Evolutionary conservation across 148 eudicot species (phyloP), one percentile per base, ranked within the genome.

Genomic region (Rhododendron williamsianum): DNA sequence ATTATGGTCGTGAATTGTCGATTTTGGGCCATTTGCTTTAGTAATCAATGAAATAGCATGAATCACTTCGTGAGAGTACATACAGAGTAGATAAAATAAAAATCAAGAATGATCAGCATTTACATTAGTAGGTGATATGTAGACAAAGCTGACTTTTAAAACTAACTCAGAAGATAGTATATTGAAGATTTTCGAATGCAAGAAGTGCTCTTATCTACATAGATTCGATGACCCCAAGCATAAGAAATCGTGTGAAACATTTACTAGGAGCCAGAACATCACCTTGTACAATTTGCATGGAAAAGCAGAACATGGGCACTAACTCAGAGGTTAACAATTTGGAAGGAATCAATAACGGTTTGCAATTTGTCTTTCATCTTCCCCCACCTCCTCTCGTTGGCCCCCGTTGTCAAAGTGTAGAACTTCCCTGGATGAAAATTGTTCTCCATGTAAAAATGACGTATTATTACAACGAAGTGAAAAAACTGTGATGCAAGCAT

Each of bases 341-440:
- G 90, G 93, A 97, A 97, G 82, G 99, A 97, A 89, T 97, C 98
- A 35, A 93, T 67, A 36, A 97, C 92, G 0, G 98, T 93, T 87
- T 91, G 88, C 80, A 97, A 86, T 81, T 94, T 95, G 78, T 97
- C 99, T 87, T 95, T 97, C 98, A 97, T 97, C 89, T 97, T 95
- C 72, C 83, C 95, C 99, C 99, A 97, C 88, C 99, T 90, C 92
- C 98, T 92, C 89, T 97, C 95, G 35, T 97, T 97, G 6, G 99
- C 95, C 35, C 99, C 99, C 21, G 98, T 97, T 60, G 98, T 94
- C 88, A 97, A 84, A 1, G 98, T 94, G 93, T 94, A 97, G 80
- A 97, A 94, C 86, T 92, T 97, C 81, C 99, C 99, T 97, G 95
- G 89, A 87, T 19, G 43, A 52, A 41, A 41, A 80, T 58, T 25